These are phyloP conservation scores for Tetraselmis chui DNA, from an alignment of 139 green algal genomes.

Conservation along the genomic window DNA sequence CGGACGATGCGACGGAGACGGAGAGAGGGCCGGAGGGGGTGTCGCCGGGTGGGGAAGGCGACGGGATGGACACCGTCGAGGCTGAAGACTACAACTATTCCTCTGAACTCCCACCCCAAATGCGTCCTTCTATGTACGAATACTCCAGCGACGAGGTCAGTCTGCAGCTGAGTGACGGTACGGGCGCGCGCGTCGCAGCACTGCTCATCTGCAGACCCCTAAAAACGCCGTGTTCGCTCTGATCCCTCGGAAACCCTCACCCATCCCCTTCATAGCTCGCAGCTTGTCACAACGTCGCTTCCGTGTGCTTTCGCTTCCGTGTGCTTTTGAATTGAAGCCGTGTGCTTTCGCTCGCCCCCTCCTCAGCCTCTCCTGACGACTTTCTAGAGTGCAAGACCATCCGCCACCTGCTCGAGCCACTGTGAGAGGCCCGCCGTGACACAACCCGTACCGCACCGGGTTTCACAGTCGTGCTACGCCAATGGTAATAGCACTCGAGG, in stretches of 20 bases:
- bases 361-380: not conserved
- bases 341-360: no score
- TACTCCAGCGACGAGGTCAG: not conserved
- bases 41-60: not conserved
- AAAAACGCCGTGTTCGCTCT: no score
- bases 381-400: not conserved
- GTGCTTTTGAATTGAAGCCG: no score
- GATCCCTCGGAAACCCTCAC: no score
- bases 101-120: not conserved
- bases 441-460: no score
- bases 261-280: no score
- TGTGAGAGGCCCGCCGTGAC: not conserved
- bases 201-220: no score
- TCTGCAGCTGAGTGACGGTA: not conserved
- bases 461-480: no score
- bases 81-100: no score
- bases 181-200: not conserved
- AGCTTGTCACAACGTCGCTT: no score
- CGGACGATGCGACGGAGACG: not conserved
- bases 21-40: not conserved
- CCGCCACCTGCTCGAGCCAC: not conserved
- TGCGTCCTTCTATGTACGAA: not conserved
- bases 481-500: no score
- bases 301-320: no score
- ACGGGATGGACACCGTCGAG: not conserved